Base-by-base conservation (phyloP, 1,139 yeast species). In the Suhomyces bribrorum region DNA sequence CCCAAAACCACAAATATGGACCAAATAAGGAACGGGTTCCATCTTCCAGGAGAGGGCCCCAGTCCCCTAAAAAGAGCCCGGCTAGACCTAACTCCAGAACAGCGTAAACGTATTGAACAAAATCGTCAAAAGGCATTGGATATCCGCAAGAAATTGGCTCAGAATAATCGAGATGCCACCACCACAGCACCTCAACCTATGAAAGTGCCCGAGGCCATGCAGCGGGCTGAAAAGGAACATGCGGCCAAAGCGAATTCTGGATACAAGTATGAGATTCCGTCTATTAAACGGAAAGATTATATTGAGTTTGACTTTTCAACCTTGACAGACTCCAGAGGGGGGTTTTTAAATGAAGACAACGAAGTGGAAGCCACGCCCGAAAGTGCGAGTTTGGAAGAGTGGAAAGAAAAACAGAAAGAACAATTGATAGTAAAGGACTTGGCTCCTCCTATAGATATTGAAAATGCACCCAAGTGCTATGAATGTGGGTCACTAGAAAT, bases 291-390 rank as follows among this genome's bases (percentile, higher is more conserved):
- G 33, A 66, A 73, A 31, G 88, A 88, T 56, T 94, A 89, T 60
- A 90, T 94, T 37, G 98, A 94, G 49, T 94, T 82, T 62, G 96
- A 94, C 61, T 79, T 94, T 50, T 78, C 97, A 3, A 86, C 90
- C 14, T 86, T 94, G 87, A 79, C 79, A 47, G 97, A 94, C 55
- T 69, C 88, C 2, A 77, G 80, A 52, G 97, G 97, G 50, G 98
- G 98, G 12, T 92, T 84, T 56, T 70, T 90, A 34, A 67, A 65
- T 15, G 43, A 32, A 11, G 30, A 36, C 12, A 18, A 34, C 3
- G 59, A 61, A 7, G 52, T 42, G 3, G 53, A 45, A 0, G 53
- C 53, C 15, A 54, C 53, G 5, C 44, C 54, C 8, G 76, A 73
- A 8, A 73, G 74, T 52, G 69, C 83, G 3, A 37, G 31, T n/a